These are phyloP conservation scores for Themeda triandra DNA, from an alignment of 176 grass and related monocot genomes.

Conservation along the genomic window DNA sequence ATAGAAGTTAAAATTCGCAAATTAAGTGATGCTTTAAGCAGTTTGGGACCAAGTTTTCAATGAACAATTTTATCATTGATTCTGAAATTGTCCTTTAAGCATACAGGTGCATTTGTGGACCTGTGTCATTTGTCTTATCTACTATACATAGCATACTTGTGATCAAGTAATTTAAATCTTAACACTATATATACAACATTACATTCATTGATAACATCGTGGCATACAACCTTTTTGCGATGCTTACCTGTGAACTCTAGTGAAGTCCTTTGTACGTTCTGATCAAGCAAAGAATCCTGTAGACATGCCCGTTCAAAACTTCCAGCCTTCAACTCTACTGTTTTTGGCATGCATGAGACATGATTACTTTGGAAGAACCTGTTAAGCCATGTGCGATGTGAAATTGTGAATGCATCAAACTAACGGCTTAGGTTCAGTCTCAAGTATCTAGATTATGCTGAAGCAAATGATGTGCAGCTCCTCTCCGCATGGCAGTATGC, in stretches of 20 bases:
- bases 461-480: background rate
- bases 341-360: constrained; percentile 5
- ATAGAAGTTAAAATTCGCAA: background rate
- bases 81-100: background rate
- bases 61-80: background rate
- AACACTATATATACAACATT: background rate
- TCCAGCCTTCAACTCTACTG: constrained; percentile 2
- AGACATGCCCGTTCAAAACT: background rate
- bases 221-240: background rate
- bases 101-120: background rate
- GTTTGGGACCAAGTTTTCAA: background rate
- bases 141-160: background rate
- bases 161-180: background rate
- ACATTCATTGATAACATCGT: background rate
- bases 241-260: background rate
- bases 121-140: background rate
- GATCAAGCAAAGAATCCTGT: constrained; percentile 4
- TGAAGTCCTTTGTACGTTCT: background rate
- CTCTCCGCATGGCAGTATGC: constrained; percentile 1
- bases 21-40: background rate
- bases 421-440: constrained; percentile 4
- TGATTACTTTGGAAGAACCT: constrained; percentile 22
- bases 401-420: background rate
- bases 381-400: constrained; percentile 22
- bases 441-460: background rate